Percentiles rank a stretch among this genome's conserved stretches.
These are phyloP conservation scores for Selaginella tamariscina DNA, from an alignment of 75 land plant genomes.

Conservation along the genomic window DNA sequence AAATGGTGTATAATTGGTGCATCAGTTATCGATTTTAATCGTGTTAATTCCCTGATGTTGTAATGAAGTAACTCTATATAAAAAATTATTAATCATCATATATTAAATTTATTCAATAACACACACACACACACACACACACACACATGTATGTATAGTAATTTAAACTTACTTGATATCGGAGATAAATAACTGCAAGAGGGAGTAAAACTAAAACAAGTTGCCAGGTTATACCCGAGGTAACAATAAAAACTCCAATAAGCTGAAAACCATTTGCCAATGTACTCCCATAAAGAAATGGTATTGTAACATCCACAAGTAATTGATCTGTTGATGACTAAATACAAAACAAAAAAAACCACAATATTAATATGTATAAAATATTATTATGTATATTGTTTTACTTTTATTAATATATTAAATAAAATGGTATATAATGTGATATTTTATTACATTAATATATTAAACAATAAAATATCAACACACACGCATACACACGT, in stretches of 20 bases:
- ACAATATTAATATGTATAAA: not conserved
- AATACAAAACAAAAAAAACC: not conserved
- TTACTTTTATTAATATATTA: too few relatives aligned
- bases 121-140: not conserved
- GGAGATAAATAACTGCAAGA: not conserved
- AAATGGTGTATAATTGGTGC: conserved; percentile 9
- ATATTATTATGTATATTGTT: too few relatives aligned
- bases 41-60: conserved; percentile 9
- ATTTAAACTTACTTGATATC: not conserved
- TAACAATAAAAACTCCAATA: conserved; percentile 6
- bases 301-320: not conserved
- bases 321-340: conserved; percentile 11
- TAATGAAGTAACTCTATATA: conserved; percentile 6
- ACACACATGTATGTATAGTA: not conserved
- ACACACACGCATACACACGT: conserved; percentile 8
- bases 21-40: conserved; percentile 6
- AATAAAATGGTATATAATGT: not conserved
- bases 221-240: conserved; percentile 2
- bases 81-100: not conserved
- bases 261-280: conserved; percentile 9
- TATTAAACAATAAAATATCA: too few relatives aligned
- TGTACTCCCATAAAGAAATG: conserved; percentile 3
- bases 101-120: not conserved
- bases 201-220: not conserved
- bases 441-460: too few relatives aligned